Conservation (phyloP, 1,284 basidiomycete species). For the Microbotryum silenes-acaulis region DNA sequence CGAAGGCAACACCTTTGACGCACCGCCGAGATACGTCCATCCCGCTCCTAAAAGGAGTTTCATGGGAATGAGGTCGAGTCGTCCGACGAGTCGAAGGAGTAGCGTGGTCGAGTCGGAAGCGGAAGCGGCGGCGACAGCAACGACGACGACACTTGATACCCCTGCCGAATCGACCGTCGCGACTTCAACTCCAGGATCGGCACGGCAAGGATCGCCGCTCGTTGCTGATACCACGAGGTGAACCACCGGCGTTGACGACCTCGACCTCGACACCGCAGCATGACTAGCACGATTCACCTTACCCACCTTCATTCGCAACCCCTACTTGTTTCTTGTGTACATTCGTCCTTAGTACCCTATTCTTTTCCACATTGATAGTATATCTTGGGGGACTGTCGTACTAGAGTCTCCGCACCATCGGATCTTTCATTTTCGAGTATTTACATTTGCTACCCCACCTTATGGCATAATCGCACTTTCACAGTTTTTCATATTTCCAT, state of each 20-base stretch:
- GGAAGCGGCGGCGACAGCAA: neutral
- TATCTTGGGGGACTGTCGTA: too few species aligned
- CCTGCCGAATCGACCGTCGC: neutral
- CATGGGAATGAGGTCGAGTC: too few species aligned
- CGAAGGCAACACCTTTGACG: slow-evolving; percentile 12
- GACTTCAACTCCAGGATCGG: neutral
- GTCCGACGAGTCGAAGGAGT: too few species aligned
- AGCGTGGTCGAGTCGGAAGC: neutral
- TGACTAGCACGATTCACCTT: neutral
- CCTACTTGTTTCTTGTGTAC: neutral
- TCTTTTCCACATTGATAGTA: neutral
- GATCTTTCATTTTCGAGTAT: too few species aligned
- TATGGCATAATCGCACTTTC: too few species aligned
- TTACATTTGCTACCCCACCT: too few species aligned
- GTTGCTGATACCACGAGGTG: neutral
- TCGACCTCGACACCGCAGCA: neutral
- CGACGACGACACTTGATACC: neutral
- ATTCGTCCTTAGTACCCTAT: neutral
- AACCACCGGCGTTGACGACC: neutral
- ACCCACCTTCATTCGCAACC: neutral
- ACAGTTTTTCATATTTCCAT: too few species aligned
- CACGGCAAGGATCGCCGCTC: neutral
- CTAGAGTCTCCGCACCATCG: too few species aligned
- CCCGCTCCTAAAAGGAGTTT: neutral
- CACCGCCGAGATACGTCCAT: slow-evolving; percentile 12